phyloP scores from a whole-genome alignment of 31 red algal genomes.

The Odonthalia washingtoniensis region DNA sequence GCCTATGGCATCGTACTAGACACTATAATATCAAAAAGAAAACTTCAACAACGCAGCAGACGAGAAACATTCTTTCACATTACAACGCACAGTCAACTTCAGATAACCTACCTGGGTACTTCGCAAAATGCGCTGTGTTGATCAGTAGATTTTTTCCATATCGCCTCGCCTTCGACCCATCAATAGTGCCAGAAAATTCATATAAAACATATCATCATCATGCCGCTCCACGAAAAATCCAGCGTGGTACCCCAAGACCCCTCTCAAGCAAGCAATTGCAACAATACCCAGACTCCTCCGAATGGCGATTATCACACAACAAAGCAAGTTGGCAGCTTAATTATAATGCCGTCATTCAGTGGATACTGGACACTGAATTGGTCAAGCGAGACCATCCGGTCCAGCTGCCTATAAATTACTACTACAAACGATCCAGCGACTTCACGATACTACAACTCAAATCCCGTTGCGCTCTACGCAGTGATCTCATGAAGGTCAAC shows the following conservation, averaged over 20 bases:
- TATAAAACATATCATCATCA: neutral
- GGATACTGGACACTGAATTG: neutral
- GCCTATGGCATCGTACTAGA: neutral
- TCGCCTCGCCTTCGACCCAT: neutral
- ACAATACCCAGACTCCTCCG: neutral
- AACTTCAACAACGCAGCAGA: neutral
- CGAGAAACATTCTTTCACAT: neutral
- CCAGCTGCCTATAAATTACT: constrained; percentile 22
- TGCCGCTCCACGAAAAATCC: neutral
- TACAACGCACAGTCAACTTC: neutral
- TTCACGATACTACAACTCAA: neutral
- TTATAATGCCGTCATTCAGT: neutral
- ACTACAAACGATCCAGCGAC: neutral
- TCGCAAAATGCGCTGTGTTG: neutral
- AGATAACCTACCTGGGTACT: neutral
- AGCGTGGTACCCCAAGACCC: neutral
- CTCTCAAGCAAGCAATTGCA: neutral
- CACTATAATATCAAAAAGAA: neutral
- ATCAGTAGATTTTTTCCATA: neutral
- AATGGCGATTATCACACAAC: neutral
- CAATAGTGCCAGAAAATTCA: neutral
- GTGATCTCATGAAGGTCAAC: constrained; percentile 34
- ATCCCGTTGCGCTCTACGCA: constrained; percentile 24
- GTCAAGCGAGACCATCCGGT: neutral
- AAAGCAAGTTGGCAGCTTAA: no score